Evolutionary conservation across 75 land plant species (phyloP), one percentile per base, ranked within the genome.

Genomic region (Gnetum montanum): DNA sequence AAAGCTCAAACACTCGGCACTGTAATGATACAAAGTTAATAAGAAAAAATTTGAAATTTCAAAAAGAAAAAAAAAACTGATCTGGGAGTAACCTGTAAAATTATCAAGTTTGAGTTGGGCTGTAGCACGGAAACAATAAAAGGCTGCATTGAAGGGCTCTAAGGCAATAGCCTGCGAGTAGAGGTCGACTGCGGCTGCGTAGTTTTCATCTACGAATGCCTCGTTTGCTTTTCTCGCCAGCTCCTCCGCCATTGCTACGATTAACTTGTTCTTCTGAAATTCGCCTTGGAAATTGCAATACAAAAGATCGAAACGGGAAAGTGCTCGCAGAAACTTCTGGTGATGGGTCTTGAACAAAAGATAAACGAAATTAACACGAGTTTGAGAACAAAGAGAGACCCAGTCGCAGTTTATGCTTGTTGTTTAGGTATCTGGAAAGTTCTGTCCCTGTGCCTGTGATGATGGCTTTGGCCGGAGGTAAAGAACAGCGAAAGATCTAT

Each of bases 151-250:
- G 13, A 19, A 31, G 47, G 83, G 75, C 53, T 60, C 74, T 12
- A 71, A 23, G 7, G 38, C 66, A 23, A 87, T 59, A 44, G 87
- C 91, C 52, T 87, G 78, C 16, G 87, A 35, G 66, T 79, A 87
- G 49, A 87, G 78, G 15, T 77, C 75, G 20, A 71, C 75, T 43
- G 91, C 86, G 7, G 70, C 66, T 24, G 82, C 78, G 60, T 73
- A 87, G 62, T 87, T 69, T 61, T 87, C 91, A 58, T 87, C 91
- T 49, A 87, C 70, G 62, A 83, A 87, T 12, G 91, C 91, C 44
- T 72, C 78, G 27, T 70, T 66, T 8, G 86, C 91, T 37, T 54
- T 73, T 60, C 37, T 64, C 61, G 65, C 82, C 29, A 85, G 72
- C 68, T 85, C 71, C 31, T 75, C 54, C 40, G 79, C 75, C 70